Evolutionary conservation across 2,329 filamentous ascomycete genomes (phyloP), one percentile per base, ranked within the genome.

Genomic region (Aspergillus felis): DNA sequence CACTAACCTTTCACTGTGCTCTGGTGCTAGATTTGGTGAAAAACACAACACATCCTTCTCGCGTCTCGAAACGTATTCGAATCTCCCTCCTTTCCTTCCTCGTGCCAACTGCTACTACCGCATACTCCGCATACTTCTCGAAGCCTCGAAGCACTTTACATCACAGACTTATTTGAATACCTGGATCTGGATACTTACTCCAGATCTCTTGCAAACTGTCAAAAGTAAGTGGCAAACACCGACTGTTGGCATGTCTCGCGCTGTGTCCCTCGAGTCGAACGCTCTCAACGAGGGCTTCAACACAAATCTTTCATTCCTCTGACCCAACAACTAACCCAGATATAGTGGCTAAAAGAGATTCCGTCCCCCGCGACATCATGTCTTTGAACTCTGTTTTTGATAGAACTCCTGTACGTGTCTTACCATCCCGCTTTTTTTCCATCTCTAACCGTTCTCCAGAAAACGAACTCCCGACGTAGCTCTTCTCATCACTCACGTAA

Each of bases 401-500:
- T 27, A 53, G 47, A 24, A 53, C 55, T 54, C 53, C 62, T 38
- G 61, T 62, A 57, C 42, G 58, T 64, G 28, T 54, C n/a, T 50
- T 7, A 29, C 29, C 22, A 22, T 28, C 24, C 10, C 27, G 10
- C 8, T 10, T n/a, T 10, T 38, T 24, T 35, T 25, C 35, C 49
- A 9, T 51, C 17, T 46, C 53, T 58, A 51, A 58, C 50, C 44
- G 17, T 4, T 29, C 14, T 24, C 20, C 32, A 60, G 62, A 54
- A 50, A 38, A 22, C 42, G 3, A 56, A 51, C 41, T 54, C 57
- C 24, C 64, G 60, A 41, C 61, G 63, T 27, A 65, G 61, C 46
- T 65, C 58, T 17, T 63, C 64, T 59, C 61, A 61, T 50, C 57
- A 62, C 41, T 65, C 64, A 51, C 60, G 58, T 14, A 61, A 57